Percentiles rank a stretch among this genome's conserved stretches.
phyloP scores from a whole-genome alignment of 805 yeast species.

The Kuraishia capsulata region DNA sequence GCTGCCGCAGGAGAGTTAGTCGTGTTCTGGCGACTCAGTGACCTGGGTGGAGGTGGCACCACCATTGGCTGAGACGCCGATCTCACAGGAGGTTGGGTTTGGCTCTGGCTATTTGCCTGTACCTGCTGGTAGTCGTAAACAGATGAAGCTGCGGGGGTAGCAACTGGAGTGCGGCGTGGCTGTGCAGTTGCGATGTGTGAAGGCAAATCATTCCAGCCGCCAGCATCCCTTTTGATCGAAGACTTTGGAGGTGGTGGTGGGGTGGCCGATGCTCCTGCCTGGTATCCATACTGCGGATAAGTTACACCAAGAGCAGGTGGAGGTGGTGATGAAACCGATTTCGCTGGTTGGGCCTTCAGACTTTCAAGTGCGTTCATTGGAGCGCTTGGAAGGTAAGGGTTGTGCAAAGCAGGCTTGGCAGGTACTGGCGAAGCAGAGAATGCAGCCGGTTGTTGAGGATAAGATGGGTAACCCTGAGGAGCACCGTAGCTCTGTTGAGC shows the following conservation, averaged over 20 bases:
- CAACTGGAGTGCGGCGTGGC: constrained; percentile 16
- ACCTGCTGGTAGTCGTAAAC: constrained; percentile 10
- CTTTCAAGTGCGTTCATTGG: constrained; percentile 25
- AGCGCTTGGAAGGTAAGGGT: constrained; percentile 19
- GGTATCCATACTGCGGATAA: background rate
- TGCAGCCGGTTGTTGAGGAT: constrained; percentile 3
- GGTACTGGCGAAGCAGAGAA: constrained; percentile 6
- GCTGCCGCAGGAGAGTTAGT: constrained; percentile 28
- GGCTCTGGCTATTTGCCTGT: constrained; percentile 10
- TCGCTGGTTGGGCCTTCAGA: constrained; percentile 11
- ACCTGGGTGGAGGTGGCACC: constrained; percentile 21
- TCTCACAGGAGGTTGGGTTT: constrained; percentile 11
- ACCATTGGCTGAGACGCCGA: constrained; percentile 20
- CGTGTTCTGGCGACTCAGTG: constrained; percentile 9
- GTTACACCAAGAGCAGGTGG: constrained; percentile 9
- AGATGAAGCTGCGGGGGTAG: constrained; percentile 15
- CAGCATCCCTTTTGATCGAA: constrained; percentile 36
- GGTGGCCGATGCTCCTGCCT: constrained; percentile 2
- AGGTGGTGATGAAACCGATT: constrained; percentile 5
- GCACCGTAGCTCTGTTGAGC: constrained; percentile 4
- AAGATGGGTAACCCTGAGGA: constrained; percentile 6
- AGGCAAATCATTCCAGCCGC: constrained; percentile 71
- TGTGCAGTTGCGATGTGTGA: constrained; percentile 16
- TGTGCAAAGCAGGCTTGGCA: constrained; percentile 7
- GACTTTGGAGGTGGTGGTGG: constrained; percentile 11